phyloP scores from a whole-genome alignment of 2,329 filamentous ascomycete genomes.

The Talaromyces sp. region DNA sequence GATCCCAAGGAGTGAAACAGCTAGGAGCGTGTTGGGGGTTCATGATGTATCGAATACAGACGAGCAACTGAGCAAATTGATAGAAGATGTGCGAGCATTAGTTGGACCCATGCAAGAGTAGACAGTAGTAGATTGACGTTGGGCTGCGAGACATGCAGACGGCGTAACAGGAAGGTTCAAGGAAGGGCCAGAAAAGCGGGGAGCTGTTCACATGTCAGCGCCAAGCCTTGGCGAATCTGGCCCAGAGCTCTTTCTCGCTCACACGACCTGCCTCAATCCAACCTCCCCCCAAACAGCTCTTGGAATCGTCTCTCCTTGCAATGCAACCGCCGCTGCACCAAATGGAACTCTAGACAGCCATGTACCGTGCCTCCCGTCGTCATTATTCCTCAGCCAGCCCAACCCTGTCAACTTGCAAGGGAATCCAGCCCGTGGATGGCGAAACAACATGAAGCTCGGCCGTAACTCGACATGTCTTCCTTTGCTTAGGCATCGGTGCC shows the following conservation, averaged over 20 bases:
- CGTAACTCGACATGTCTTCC: slow-evolving; percentile 29
- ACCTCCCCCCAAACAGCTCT: background rate
- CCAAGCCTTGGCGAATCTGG: too few relatives aligned
- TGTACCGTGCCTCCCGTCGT: background rate
- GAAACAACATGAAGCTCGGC: slow-evolving; percentile 30
- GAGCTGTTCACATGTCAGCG: too few relatives aligned
- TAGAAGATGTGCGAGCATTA: too few relatives aligned
- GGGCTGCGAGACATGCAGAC: too few relatives aligned
- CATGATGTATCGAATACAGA: background rate
- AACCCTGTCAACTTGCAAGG: background rate
- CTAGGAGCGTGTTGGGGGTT: background rate
- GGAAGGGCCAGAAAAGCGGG: too few relatives aligned
- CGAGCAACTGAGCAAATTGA: background rate
- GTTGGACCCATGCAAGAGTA: background rate
- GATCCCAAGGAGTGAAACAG: background rate
- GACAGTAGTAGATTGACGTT: background rate
- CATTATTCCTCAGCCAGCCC: slow-evolving; percentile 1
- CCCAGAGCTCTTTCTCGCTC: background rate
- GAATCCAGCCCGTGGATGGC: slow-evolving; percentile 21
- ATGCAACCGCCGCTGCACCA: background rate
- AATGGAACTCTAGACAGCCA: slow-evolving; percentile 1
- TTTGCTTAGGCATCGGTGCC: slow-evolving; percentile 18
- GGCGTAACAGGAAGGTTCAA: too few relatives aligned
- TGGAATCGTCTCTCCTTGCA: background rate
- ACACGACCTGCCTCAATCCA: background rate